phyloP scores from a whole-genome alignment of 2,329 filamentous ascomycete species.

The Samsoniella hepiali region DNA sequence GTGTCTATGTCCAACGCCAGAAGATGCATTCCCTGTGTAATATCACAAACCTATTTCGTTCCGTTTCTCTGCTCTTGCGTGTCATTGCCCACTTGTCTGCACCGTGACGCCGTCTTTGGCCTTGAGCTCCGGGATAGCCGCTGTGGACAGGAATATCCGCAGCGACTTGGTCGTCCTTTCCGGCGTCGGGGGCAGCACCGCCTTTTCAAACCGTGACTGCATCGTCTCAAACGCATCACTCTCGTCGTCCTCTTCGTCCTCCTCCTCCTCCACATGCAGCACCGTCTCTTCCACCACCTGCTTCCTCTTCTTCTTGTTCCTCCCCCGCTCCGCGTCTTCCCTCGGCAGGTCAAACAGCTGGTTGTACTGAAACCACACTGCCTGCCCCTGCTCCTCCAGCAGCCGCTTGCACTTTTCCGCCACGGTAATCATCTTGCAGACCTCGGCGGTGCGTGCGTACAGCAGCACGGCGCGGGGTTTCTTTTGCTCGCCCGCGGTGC shows the following conservation, averaged over 20 bases:
- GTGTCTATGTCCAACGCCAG: conserved; percentile 5
- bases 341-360: conserved; percentile 48
- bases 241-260: conserved; percentile 24
- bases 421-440: conserved; percentile 65
- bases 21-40: background rate
- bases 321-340: conserved; percentile 26
- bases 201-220: conserved; percentile 54
- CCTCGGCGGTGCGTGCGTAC: conserved; percentile 48
- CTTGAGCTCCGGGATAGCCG: conserved; percentile 54
- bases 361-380: conserved; percentile 56
- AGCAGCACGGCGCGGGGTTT: conserved; percentile 42
- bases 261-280: conserved; percentile 30
- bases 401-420: conserved; percentile 62
- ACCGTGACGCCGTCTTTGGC: conserved; percentile 43
- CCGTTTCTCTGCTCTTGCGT: background rate
- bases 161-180: conserved; percentile 51
- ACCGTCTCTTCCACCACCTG: conserved; percentile 43
- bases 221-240: conserved; percentile 55
- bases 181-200: conserved; percentile 45
- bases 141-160: conserved; percentile 57
- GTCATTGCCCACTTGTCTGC: conserved; percentile 41
- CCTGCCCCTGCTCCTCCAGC: conserved; percentile 42
- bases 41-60: background rate
- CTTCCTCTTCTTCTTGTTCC: conserved; percentile 26
- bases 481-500: conserved; percentile 22